A percentile compares a stretch with the other conserved stretches of the same genome.
Conservation (phyloP, 306 rosid species). For the Pterocarpus macrocarpus region DNA sequence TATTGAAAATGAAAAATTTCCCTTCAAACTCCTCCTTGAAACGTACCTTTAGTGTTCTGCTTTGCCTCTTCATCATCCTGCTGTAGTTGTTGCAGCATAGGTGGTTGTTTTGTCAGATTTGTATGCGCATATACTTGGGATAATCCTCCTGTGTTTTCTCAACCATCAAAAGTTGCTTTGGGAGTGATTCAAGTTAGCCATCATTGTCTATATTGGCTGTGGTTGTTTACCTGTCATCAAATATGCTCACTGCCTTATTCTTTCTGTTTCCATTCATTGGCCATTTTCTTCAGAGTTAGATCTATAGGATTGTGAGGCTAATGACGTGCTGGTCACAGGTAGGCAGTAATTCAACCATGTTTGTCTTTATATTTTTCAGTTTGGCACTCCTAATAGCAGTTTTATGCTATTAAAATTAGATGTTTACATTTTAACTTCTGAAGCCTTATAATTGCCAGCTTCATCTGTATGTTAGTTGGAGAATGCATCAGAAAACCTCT, state of each 20-base stretch:
- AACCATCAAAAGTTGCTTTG: slow-evolving; percentile 94
- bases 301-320: too few relatives aligned
- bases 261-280: slow-evolving; percentile 90
- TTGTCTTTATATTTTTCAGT: too few relatives aligned
- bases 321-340: too few relatives aligned
- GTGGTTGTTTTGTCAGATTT: slow-evolving; percentile 85
- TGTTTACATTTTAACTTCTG: slow-evolving; percentile 30
- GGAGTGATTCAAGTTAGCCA: slow-evolving; percentile 67
- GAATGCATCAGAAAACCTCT: slow-evolving; percentile 96
- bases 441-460: slow-evolving; percentile 68
- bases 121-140: slow-evolving; percentile 39
- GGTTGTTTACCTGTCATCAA: slow-evolving; percentile 86
- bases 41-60: background rate
- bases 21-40: background rate
- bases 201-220: slow-evolving; percentile 92
- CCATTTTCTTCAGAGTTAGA: slow-evolving; percentile 37
- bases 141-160: slow-evolving; percentile 54
- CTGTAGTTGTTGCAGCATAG: slow-evolving; percentile 62
- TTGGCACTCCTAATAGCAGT: too few relatives aligned
- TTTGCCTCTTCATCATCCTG: too few relatives aligned
- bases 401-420: background rate
- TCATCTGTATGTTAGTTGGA: slow-evolving; percentile 95
- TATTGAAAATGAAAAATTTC: background rate
- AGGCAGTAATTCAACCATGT: too few relatives aligned
- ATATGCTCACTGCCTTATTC: slow-evolving; percentile 82